A percentile compares a stretch with the other conserved stretches of the same genome.
Evolutionary conservation across 352 stramenopile genomes (phyloP).

Genomic region (Elongisporangium anandrum): DNA sequence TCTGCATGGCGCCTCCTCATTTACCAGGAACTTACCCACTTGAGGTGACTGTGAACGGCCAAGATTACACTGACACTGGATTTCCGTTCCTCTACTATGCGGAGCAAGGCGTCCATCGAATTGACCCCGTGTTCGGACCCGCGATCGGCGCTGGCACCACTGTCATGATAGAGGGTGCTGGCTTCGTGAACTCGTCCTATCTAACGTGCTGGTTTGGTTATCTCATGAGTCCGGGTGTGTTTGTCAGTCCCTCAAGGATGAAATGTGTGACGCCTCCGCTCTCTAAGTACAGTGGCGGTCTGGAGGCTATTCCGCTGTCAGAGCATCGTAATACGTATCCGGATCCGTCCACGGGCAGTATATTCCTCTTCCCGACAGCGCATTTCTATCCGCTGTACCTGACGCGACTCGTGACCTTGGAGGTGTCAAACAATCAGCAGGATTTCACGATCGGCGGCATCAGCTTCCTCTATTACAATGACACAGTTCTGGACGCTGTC

Average conservation of each 20-base stretch:
- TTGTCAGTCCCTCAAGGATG: conserved; percentile 76
- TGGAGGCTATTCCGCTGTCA: conserved; percentile 56
- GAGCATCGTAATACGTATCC: conserved; percentile 63
- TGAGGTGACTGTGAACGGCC: conserved; percentile 88
- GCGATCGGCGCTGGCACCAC: conserved; percentile 70
- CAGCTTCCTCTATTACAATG: conserved; percentile 91
- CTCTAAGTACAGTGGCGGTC: conserved; percentile 36
- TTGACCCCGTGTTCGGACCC: conserved; percentile 89
- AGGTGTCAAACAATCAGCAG: conserved; percentile 95
- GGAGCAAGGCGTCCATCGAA: conserved; percentile 60
- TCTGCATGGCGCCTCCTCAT: conserved; percentile 76
- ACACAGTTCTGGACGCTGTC: conserved; percentile 66
- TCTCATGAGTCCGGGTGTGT: conserved; percentile 76
- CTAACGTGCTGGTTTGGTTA: conserved; percentile 89
- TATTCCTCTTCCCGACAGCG: conserved; percentile 72
- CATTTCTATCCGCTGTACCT: conserved; percentile 89
- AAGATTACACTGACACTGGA: conserved; percentile 82
- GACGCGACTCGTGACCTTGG: conserved; percentile 86
- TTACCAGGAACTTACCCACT: conserved; percentile 67
- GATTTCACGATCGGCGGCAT: conserved; percentile 92
- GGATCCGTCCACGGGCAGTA: conserved; percentile 58
- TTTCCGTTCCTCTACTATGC: conserved; percentile 84
- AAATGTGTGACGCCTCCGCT: conserved; percentile 79
- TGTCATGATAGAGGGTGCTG: conserved; percentile 78
- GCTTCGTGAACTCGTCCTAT: conserved; percentile 86